These are phyloP conservation scores for Umbelopsis ramanniana DNA, from an alignment of 192 early-diverging fungal species.

Conservation along the genomic window DNA sequence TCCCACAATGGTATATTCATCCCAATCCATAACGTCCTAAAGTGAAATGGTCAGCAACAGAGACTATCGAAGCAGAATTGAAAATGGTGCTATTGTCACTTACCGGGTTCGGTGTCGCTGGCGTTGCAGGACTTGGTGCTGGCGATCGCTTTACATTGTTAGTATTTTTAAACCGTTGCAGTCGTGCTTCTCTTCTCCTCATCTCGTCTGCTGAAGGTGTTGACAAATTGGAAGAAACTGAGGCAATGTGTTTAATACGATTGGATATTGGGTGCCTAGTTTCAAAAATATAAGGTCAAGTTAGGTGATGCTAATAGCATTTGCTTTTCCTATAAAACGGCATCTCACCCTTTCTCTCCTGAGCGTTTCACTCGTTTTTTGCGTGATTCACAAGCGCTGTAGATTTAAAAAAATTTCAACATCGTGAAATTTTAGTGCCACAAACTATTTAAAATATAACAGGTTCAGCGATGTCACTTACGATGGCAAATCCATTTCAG, in stretches of 20 bases:
- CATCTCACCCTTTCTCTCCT: neutral
- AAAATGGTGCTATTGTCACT: neutral
- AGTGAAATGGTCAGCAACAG: neutral
- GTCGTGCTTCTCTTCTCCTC: slow-evolving; percentile 32
- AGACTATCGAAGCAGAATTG: neutral
- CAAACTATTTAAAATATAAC: neutral
- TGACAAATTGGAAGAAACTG: neutral
- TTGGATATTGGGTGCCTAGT: neutral
- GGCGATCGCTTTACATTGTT: slow-evolving; percentile 12
- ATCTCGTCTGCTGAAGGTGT: slow-evolving; percentile 28
- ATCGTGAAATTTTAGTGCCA: neutral
- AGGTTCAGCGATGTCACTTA: slow-evolving; percentile 26
- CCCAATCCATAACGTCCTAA: slow-evolving; percentile 78
- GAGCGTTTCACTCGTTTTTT: neutral
- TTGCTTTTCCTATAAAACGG: too few relatives aligned
- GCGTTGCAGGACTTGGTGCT: slow-evolving; percentile 8
- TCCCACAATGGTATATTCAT: slow-evolving; percentile 86
- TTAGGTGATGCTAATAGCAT: too few relatives aligned
- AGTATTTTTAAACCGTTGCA: slow-evolving; percentile 34
- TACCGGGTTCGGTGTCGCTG: slow-evolving; percentile 32
- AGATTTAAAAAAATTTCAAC: neutral
- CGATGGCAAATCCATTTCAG: slow-evolving; percentile 67
- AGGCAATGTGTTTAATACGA: slow-evolving; percentile 6
- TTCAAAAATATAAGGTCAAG: neutral
- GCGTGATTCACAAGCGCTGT: neutral